These are phyloP conservation scores for Neurospora hispaniola DNA, from an alignment of 495 filamentous ascomycete genomes.

Conservation along the genomic window DNA sequence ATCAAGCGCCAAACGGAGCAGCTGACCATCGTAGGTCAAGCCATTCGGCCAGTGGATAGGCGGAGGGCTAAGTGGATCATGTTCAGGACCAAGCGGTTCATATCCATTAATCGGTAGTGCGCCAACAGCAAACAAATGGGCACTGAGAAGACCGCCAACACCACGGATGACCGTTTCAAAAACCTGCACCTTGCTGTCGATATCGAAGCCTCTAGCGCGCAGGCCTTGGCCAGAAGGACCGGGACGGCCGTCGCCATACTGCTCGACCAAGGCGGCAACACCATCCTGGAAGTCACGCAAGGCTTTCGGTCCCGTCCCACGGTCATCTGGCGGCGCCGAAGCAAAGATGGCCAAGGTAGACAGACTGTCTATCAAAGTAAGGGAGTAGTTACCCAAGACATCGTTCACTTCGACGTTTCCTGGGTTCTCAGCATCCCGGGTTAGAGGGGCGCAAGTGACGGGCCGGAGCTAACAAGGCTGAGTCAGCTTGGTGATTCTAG, in stretches of 20 bases:
- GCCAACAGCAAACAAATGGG: slow-evolving; percentile 85
- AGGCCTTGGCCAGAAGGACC: slow-evolving; percentile 60
- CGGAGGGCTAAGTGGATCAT: slow-evolving; percentile 27
- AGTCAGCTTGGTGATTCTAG: not conserved
- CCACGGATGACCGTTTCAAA: slow-evolving; percentile 96
- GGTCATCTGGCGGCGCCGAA: slow-evolving; percentile 46
- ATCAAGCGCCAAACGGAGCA: slow-evolving; percentile 76
- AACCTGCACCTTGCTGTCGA: slow-evolving; percentile 96
- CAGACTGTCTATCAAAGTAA: slow-evolving; percentile 89
- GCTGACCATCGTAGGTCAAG: slow-evolving; percentile 81
- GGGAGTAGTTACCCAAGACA: slow-evolving; percentile 90
- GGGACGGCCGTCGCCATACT: slow-evolving; percentile 76
- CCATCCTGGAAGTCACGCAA: slow-evolving; percentile 71
- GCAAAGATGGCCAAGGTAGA: slow-evolving; percentile 88
- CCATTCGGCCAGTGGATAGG: slow-evolving; percentile 63
- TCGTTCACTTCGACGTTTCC: slow-evolving; percentile 85
- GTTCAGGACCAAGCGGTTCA: slow-evolving; percentile 31
- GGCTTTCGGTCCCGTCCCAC: slow-evolving; percentile 45
- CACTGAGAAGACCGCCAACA: slow-evolving; percentile 81
- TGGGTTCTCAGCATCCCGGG: slow-evolving; percentile 70
- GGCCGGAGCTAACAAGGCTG: slow-evolving; percentile 52
- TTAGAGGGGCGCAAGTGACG: slow-evolving; percentile 71
- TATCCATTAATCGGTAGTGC: slow-evolving; percentile 80
- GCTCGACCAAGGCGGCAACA: slow-evolving; percentile 62
- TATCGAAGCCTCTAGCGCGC: slow-evolving; percentile 76